A percentile compares a stretch with the other conserved stretches of the same genome.
Evolutionary conservation across 139 green algal genomes (phyloP).

Genomic region (Mesotaenium endlicherianum): DNA sequence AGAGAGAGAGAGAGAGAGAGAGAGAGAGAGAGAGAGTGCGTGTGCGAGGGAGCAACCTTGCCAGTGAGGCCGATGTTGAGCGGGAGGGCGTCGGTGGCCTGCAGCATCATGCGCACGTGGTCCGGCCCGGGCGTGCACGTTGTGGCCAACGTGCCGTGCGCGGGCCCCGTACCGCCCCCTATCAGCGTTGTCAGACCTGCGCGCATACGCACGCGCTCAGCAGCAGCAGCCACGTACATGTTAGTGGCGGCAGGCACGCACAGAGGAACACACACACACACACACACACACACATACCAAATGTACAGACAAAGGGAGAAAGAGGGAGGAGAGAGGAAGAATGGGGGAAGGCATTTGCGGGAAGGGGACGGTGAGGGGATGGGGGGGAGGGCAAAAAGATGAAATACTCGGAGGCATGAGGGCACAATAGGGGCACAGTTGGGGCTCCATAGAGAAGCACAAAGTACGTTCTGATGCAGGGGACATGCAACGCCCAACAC

Average conservation of each 20-base stretch:
- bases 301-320: neutral
- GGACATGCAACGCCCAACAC: too few relatives aligned
- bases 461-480: too few relatives aligned
- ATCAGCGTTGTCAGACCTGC: constrained; percentile 30
- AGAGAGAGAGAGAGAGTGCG: neutral
- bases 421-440: too few relatives aligned
- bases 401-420: too few relatives aligned
- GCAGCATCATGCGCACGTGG: constrained; percentile 55
- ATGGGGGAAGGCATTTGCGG: neutral
- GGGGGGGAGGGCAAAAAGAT: too few relatives aligned
- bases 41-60: constrained; percentile 33
- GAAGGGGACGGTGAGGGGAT: too few relatives aligned
- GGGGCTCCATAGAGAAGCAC: too few relatives aligned
- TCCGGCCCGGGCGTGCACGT: constrained; percentile 56
- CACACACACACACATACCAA: too few relatives aligned
- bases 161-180: constrained; percentile 55
- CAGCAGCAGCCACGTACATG: neutral
- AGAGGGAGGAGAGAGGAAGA: neutral
- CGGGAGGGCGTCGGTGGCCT: constrained; percentile 56
- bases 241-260: too few relatives aligned
- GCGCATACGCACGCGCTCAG: neutral
- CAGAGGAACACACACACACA: too few relatives aligned
- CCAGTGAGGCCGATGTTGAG: constrained; percentile 61
- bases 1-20: neutral
- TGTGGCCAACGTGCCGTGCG: constrained; percentile 55